A percentile compares a stretch with the other conserved stretches of the same genome.
phyloP scores from a whole-genome alignment of 352 stramenopile genomes.

The Phytophthora aleatoria region DNA sequence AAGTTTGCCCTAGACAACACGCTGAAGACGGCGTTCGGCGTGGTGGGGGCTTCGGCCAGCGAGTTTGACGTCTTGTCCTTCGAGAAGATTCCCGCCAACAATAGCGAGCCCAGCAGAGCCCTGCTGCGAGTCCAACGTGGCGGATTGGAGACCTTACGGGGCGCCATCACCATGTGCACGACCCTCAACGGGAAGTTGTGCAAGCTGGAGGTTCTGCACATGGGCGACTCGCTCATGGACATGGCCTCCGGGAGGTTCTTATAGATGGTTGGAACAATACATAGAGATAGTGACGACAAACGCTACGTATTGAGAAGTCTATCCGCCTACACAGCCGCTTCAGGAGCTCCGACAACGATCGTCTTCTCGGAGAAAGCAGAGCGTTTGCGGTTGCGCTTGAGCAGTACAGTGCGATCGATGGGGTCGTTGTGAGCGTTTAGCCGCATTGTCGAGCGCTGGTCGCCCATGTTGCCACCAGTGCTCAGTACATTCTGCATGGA shows the following conservation, averaged over 20 bases:
- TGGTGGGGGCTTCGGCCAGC: constrained; percentile 58
- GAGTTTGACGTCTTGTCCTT: constrained; percentile 74
- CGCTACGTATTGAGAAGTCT: constrained; percentile 2
- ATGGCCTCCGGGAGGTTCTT: constrained; percentile 72
- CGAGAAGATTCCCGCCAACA: constrained; percentile 28
- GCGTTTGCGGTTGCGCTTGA: constrained; percentile 82
- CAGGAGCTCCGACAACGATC: constrained; percentile 86
- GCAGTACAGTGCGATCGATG: constrained; percentile 73
- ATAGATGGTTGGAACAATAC: constrained; percentile 17
- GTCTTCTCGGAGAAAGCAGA: constrained; percentile 78
- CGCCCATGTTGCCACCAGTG: constrained; percentile 31
- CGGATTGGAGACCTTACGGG: constrained; percentile 62
- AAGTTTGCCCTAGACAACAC: constrained; percentile 80
- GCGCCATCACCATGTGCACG: constrained; percentile 78
- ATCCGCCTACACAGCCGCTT: constrained; percentile 75
- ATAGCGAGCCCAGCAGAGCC: constrained; percentile 53
- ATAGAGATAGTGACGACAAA: constrained; percentile 11
- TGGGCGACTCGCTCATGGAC: constrained; percentile 65
- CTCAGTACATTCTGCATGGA: constrained; percentile 45
- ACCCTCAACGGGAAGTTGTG: constrained; percentile 65
- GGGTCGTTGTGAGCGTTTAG: constrained; percentile 64
- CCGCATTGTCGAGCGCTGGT: constrained; percentile 60
- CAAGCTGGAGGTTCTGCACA: constrained; percentile 68
- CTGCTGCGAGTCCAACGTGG: constrained; percentile 66
- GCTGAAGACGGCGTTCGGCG: constrained; percentile 70